Evolutionary conservation across 257 asterid genomes (phyloP).

Genomic region (Rubia yunnanensis): DNA sequence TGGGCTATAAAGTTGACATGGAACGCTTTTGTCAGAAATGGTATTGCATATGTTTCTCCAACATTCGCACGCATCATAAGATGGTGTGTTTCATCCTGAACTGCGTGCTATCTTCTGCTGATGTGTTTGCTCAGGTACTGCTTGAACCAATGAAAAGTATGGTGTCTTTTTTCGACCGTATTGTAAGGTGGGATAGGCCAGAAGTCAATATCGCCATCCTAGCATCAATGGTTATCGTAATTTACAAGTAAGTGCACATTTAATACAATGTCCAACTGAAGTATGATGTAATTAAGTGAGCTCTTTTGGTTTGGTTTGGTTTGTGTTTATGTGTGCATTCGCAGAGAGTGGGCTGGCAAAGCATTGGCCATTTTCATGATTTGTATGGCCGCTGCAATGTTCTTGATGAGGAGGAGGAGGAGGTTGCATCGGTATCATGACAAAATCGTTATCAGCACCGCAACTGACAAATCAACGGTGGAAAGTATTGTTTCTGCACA

Average conservation of each 20-base stretch:
- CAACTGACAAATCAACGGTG: slow-evolving; percentile 58
- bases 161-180: slow-evolving; percentile 28
- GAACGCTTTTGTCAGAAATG: too few species aligned
- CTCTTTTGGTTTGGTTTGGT: neutral
- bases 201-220: slow-evolving; percentile 26
- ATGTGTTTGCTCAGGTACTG: slow-evolving; percentile 37
- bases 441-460: slow-evolving; percentile 44
- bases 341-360: slow-evolving; percentile 70
- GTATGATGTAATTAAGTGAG: neutral
- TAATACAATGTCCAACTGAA: neutral
- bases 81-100: neutral
- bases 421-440: slow-evolving; percentile 26
- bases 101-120: neutral
- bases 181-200: slow-evolving; percentile 62
- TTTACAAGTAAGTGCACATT: slow-evolving; percentile 51
- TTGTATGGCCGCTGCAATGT: slow-evolving; percentile 41
- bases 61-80: neutral
- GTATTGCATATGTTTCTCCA: too few species aligned
- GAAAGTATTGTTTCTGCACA: slow-evolving; percentile 85
- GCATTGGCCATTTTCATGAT: slow-evolving; percentile 47
- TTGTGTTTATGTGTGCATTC: too few species aligned
- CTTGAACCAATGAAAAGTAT: slow-evolving; percentile 35
- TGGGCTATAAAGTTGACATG: neutral
- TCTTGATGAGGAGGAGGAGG: slow-evolving; percentile 24
- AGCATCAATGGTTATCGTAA: slow-evolving; percentile 27